Evolutionary conservation across 139 green algal species (phyloP).

Genomic region (Chlorokybus atmophyticus): DNA sequence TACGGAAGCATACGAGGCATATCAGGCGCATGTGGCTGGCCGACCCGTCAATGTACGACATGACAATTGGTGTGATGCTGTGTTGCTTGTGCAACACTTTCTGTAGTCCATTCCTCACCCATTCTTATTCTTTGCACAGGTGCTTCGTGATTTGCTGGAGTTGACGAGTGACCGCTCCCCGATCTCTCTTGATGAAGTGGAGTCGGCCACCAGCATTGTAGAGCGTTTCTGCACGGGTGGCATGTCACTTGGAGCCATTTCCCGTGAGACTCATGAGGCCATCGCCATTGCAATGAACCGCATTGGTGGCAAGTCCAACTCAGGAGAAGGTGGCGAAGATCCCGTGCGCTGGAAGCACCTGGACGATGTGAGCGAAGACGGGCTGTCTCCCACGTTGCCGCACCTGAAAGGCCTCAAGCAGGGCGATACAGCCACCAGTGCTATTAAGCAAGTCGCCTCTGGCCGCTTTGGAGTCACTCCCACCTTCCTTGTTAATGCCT

Average conservation of each 20-base stretch:
- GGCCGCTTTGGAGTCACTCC: constrained; percentile 96
- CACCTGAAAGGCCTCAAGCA: constrained; percentile 84
- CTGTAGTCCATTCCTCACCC: constrained; percentile 24
- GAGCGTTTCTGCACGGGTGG: constrained; percentile 94
- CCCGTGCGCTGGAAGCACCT: constrained; percentile 59
- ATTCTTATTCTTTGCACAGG: constrained; percentile 28
- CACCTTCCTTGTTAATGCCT: constrained; percentile 91
- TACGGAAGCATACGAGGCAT: constrained; percentile 61
- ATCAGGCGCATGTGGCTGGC: constrained; percentile 71
- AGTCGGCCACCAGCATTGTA: constrained; percentile 78
- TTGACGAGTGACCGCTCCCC: constrained; percentile 48
- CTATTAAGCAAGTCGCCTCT: constrained; percentile 95
- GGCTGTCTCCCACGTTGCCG: constrained; percentile 59
- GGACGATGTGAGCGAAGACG: constrained; percentile 55
- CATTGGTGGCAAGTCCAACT: constrained; percentile 92
- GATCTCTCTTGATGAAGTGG: constrained; percentile 70
- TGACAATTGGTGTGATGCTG: neutral
- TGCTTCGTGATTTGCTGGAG: constrained; percentile 84
- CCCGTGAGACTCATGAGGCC: constrained; percentile 89
- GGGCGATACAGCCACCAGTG: constrained; percentile 80
- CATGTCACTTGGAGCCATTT: constrained; percentile 96
- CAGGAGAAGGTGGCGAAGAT: constrained; percentile 87
- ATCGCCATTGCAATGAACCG: constrained; percentile 98
- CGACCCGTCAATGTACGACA: constrained; percentile 17
- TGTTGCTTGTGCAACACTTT: neutral